Percentiles rank a stretch among this genome's conserved stretches.
Evolutionary conservation across 257 asterid species (phyloP).

Genomic region (Solanum chilense): DNA sequence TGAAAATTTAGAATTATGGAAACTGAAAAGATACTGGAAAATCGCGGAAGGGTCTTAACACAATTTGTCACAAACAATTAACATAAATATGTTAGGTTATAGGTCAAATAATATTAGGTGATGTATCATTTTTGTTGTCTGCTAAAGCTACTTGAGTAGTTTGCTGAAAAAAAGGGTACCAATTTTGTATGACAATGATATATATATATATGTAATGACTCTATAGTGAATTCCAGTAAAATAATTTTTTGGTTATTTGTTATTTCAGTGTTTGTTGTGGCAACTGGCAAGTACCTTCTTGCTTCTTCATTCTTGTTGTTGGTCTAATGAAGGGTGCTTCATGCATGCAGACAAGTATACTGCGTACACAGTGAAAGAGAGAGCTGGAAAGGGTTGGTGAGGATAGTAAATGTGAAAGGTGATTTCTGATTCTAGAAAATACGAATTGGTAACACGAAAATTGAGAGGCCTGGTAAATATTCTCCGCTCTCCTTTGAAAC

Average conservation of each 20-base stretch:
- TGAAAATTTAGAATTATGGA: not conserved
- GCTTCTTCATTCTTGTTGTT: not conserved
- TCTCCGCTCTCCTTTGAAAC: not conserved
- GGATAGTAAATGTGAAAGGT: constrained; percentile 26
- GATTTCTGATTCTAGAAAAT: not conserved
- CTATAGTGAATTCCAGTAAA: not conserved
- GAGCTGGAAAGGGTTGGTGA: constrained; percentile 18
- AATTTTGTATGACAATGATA: not conserved
- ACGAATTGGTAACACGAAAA: not conserved
- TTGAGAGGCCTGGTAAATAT: not conserved
- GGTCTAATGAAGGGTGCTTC: not conserved
- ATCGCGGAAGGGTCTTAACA: not conserved
- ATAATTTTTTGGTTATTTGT: not conserved
- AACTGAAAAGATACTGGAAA: not conserved
- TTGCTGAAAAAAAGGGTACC: not conserved
- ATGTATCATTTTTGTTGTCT: not conserved
- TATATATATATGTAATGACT: not conserved
- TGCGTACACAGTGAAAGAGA: not conserved
- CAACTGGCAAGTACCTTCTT: not conserved
- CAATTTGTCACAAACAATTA: not conserved
- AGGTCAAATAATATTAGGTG: not conserved
- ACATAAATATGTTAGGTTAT: not conserved
- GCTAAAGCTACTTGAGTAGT: not conserved
- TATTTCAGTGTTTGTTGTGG: not conserved
- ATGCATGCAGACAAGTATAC: not conserved